Conservation (phyloP, 148 eudicot genomes). For the Rhododendron ferrugineum region DNA sequence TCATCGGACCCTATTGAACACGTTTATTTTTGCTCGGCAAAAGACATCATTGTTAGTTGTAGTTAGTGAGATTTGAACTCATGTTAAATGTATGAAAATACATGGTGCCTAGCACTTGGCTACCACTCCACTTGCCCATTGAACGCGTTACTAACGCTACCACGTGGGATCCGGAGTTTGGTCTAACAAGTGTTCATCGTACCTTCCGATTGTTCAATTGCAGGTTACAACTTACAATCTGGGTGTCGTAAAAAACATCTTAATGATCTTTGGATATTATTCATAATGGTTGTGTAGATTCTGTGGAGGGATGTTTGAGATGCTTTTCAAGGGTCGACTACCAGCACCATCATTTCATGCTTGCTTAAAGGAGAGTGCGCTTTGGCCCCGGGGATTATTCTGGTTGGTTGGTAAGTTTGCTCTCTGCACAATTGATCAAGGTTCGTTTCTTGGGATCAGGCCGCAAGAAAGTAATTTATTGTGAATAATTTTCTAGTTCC, state of each 20-base stretch:
- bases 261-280: not conserved
- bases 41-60: no score
- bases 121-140: not conserved
- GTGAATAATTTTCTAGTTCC: no score
- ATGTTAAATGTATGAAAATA: no score
- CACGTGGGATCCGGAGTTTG: not conserved
- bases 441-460: no score
- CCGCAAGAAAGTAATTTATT: no score
- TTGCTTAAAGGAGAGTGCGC: not conserved
- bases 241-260: not conserved
- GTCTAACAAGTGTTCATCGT: not conserved
- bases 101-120: not conserved
- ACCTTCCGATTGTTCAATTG: not conserved
- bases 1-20: not conserved
- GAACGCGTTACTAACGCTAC: not conserved
- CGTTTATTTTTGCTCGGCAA: not conserved
- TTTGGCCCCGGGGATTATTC: not conserved
- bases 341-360: not conserved
- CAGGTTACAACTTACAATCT: not conserved
- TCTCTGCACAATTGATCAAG: no score
- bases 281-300: not conserved
- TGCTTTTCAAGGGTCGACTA: conserved; percentile 1
- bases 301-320: conserved; percentile 7
- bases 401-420: no score
- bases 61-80: not conserved